phyloP scores from a whole-genome alignment of 768 basidiomycete genomes.

The Trametes punicea region DNA sequence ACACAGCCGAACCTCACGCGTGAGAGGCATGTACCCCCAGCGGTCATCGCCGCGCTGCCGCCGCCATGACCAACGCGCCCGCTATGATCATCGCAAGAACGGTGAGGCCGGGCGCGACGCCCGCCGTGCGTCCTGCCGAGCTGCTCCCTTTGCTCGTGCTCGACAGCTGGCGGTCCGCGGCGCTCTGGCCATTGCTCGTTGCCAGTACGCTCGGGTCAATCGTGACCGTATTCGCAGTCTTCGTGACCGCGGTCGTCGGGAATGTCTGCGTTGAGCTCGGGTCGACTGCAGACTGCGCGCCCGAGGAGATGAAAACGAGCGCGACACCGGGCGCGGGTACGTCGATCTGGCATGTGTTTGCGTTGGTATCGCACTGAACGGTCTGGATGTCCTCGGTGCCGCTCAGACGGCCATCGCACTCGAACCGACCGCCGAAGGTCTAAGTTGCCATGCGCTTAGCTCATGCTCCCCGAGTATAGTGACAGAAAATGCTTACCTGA shows the following conservation, averaged over 20 bases:
- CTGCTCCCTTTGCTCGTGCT: constrained; percentile 30
- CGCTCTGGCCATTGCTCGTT: constrained; percentile 61
- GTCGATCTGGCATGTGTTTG: constrained; percentile 53
- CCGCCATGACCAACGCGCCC: constrained; percentile 10
- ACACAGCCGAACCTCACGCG: not conserved
- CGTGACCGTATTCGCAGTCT: constrained; percentile 50
- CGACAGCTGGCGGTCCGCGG: constrained; percentile 32
- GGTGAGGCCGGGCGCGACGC: constrained; percentile 20
- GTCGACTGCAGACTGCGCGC: constrained; percentile 35
- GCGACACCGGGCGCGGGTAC: constrained; percentile 74
- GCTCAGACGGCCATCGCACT: constrained; percentile 39
- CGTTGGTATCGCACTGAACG: constrained; percentile 36
- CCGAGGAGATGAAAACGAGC: constrained; percentile 62
- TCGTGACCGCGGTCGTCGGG: constrained; percentile 55
- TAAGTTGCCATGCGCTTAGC: constrained; percentile 8
- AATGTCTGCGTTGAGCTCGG: constrained; percentile 45
- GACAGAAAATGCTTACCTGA: constrained; percentile 35
- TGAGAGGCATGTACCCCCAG: not conserved
- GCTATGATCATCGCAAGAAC: constrained; percentile 10
- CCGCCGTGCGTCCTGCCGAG: constrained; percentile 18
- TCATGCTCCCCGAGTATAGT: not conserved
- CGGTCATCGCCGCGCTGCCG: constrained; percentile 7
- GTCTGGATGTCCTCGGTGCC: constrained; percentile 34
- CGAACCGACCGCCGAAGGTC: constrained; percentile 33
- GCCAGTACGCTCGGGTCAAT: constrained; percentile 52